phyloP scores from a whole-genome alignment of 2,329 filamentous ascomycete species.

The Colletotrichum orbiculare region DNA sequence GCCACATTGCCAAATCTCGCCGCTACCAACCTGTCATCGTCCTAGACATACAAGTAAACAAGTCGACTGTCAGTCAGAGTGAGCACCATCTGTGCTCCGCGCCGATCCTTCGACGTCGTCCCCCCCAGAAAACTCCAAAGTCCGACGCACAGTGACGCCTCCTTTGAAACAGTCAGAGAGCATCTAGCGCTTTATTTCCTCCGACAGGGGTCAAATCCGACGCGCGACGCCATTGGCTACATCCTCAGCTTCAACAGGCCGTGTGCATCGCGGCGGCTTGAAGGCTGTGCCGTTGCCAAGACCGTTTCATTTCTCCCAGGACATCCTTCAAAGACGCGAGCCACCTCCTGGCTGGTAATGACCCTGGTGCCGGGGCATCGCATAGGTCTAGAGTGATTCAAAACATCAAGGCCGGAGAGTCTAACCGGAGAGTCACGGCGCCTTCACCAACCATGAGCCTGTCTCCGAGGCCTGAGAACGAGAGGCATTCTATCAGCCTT shows the following conservation, averaged over 20 bases:
- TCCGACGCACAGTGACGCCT: slow-evolving; percentile 35
- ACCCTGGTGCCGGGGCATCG: slow-evolving; percentile 10
- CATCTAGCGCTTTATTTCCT: slow-evolving; percentile 30
- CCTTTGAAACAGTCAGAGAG: slow-evolving; percentile 34
- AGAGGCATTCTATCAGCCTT: slow-evolving; percentile 64
- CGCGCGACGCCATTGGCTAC: slow-evolving; percentile 18
- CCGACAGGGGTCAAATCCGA: slow-evolving; percentile 29
- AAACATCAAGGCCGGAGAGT: slow-evolving; percentile 12
- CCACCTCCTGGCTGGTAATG: slow-evolving; percentile 4
- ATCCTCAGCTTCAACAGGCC: slow-evolving; percentile 19
- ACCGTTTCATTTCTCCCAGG: slow-evolving; percentile 36
- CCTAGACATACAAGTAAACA: slow-evolving; percentile 10
- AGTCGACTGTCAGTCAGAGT: slow-evolving; percentile 16
- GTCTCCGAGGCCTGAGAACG: slow-evolving; percentile 36
- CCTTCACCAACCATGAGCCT: slow-evolving; percentile 20
- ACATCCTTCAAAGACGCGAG: slow-evolving; percentile 23
- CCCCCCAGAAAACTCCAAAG: slow-evolving; percentile 24
- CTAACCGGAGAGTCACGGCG: slow-evolving; percentile 10
- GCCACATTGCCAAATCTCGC: neutral
- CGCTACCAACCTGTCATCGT: slow-evolving; percentile 12
- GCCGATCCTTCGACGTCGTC: slow-evolving; percentile 13
- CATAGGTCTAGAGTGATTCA: neutral
- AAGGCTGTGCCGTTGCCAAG: slow-evolving; percentile 27
- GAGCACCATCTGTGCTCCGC: slow-evolving; percentile 34
- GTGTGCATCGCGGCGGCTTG: slow-evolving; percentile 23